Conservation (phyloP, 2,329 filamentous ascomycete genomes). For the Penicillium occitanis region DNA sequence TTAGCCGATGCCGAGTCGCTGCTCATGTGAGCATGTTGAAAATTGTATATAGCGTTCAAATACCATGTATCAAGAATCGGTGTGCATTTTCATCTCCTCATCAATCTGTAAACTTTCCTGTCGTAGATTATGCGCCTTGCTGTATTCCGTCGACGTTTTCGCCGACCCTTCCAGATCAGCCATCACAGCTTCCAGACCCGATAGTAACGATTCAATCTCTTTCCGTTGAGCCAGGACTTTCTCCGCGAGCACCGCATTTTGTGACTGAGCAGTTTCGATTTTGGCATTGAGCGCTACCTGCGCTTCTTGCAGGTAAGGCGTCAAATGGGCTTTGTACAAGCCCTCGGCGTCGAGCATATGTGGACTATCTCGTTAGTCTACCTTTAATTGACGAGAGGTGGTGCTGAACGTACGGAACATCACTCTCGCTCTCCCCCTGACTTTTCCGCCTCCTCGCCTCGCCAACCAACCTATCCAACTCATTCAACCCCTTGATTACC, state of each 20-base stretch:
- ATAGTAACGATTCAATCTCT: conserved; percentile 58
- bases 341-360: conserved; percentile 59
- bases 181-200: conserved; percentile 57
- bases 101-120: conserved; percentile 47
- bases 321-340: conserved; percentile 59
- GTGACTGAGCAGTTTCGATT: conserved; percentile 50
- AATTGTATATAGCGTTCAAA: conserved; percentile 8
- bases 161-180: conserved; percentile 56
- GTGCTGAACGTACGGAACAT: conserved; percentile 43
- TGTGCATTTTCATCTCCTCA: conserved; percentile 39
- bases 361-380: conserved; percentile 43
- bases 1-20: conserved; percentile 35
- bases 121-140: conserved; percentile 39
- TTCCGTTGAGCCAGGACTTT: conserved; percentile 54
- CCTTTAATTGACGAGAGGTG: not conserved
- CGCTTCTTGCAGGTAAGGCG: conserved; percentile 55
- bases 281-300: conserved; percentile 51
- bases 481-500: conserved; percentile 59
- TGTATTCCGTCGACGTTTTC: conserved; percentile 42
- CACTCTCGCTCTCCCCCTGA: conserved; percentile 40
- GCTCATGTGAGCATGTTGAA: conserved; percentile 29
- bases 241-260: conserved; percentile 55
- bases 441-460: conserved; percentile 58
- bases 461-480: conserved; percentile 59
- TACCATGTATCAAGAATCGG: conserved; percentile 24